A percentile compares a stretch with the other conserved stretches of the same genome.
phyloP scores from a whole-genome alignment of 441 rosid species.

The Syzygium malaccense region DNA sequence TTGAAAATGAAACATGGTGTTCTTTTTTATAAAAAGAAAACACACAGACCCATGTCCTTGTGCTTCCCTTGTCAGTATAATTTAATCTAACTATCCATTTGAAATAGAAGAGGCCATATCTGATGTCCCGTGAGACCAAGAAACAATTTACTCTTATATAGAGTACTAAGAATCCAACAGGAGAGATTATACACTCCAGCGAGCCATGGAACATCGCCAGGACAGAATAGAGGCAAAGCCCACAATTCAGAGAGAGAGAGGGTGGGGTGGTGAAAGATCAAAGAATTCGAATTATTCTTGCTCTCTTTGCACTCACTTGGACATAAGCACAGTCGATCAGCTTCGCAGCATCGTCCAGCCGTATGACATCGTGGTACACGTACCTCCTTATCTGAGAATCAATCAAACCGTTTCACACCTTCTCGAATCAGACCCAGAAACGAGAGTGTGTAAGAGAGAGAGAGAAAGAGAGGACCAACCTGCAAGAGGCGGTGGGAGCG shows the following conservation, averaged over 20 bases:
- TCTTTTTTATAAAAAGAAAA: background rate
- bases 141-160: background rate
- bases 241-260: background rate
- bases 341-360: conserved; percentile 21
- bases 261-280: background rate
- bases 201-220: background rate
- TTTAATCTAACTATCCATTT: background rate
- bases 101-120: background rate
- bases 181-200: background rate
- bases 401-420: background rate
- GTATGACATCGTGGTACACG: conserved; percentile 23
- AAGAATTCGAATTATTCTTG: background rate
- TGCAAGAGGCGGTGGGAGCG: conserved; percentile 19
- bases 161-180: background rate
- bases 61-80: background rate
- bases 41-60: background rate
- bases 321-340: conserved; percentile 23
- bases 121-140: background rate
- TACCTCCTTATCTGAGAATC: conserved; percentile 20
- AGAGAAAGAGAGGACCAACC: background rate
- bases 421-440: background rate
- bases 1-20: conserved; percentile 10
- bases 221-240: background rate
- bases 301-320: conserved; percentile 14
- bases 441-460: background rate